Evolutionary conservation across 768 basidiomycete species (phyloP), one percentile per base, ranked within the genome.

Genomic region (Sistotremastrum suecicum): DNA sequence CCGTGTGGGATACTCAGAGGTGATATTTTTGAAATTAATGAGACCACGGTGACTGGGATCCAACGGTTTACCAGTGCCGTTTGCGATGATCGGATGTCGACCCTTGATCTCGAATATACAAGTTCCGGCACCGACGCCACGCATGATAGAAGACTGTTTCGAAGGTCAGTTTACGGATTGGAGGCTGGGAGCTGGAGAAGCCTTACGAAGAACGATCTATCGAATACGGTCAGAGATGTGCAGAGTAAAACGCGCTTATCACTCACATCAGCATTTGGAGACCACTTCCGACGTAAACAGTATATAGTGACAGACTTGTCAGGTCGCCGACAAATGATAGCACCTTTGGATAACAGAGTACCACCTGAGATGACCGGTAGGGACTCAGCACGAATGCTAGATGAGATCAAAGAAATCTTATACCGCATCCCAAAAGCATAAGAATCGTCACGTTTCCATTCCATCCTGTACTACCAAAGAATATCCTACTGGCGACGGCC

Each of bases 241-340:
- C n/a, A n/a, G n/a, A n/a, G n/a, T 38, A 42, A 29, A 34, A 50
- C n/a, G n/a, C n/a, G n/a, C n/a, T n/a, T n/a, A n/a, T n/a, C n/a
- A n/a, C n/a, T n/a, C n/a, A n/a, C 30, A 32, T 48, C 7, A 51
- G 42, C 36, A 43, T 42, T 29, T 43, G 49, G 31, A 60, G 48
- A 40, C 58, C 47, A 20, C 48, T 51, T 7, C 60, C 53, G 32
- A 60, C 63, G 52, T 58, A 69, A 56, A 65, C 63, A 45, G 63
- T 63, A 53, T 70, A 70, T 41, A 68, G 60, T 50, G 67, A 48
- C 37, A 68, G 51, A 33, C 59, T 61, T 2, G 64, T 69, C 43
- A 70, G 50, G 46, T 67, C 63, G 20, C 68, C 70, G n/a, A 71
- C 69, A 4, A 66, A 65, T 47, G n/a, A 72, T 68, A 51, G 67